Evolutionary conservation across 257 asterid genomes (phyloP), one percentile per base, ranked within the genome.

Genomic region (Gentiana macrophylla): DNA sequence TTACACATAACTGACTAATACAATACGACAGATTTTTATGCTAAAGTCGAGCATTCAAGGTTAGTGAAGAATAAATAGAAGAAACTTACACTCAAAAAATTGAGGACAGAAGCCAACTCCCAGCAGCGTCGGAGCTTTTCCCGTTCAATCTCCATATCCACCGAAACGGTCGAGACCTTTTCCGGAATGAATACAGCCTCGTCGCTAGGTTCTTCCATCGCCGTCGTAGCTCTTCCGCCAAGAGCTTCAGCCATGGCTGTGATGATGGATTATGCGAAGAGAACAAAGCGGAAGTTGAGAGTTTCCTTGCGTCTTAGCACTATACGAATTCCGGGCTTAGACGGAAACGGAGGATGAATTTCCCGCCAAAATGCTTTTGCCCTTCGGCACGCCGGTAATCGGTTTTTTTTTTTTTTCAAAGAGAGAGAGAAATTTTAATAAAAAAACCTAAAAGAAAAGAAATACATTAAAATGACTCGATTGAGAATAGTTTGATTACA

Each of bases 41-140:
- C 24, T 24, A 24, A 24, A 24, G 24, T 11, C 8, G 38, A 55
- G 33, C 11, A 12, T 9, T 9, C 50, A 58, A 44, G 59, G 32
- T 32, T 47, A 12, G 32, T 33, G 35, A 57, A 49, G 51, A 41
- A 35, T 11, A 13, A 3, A 7, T 12, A 32, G 52, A 58, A 8
- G 48, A 48, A 3, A 52, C 46, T 60, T 90, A 90, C 98, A 58
- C 67, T 69, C 67, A 90, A 81, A 67, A 90, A 90, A 71, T 84
- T 80, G 63, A 90, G 94, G 72, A 90, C 78, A 15, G 98, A 86
- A 37, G 98, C 98, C 7, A 90, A 72, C 84, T 90, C 98, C 95
- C 91, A 83, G 46, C 89, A 84, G 54, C 71, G 76, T 12, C 96
- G 98, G 55, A 90, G 94, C 71, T 61, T 68, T 59, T 46, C 48